Base-by-base conservation (phyloP, 202 grass and related monocot species). In the Hordeum pubiflorum region DNA sequence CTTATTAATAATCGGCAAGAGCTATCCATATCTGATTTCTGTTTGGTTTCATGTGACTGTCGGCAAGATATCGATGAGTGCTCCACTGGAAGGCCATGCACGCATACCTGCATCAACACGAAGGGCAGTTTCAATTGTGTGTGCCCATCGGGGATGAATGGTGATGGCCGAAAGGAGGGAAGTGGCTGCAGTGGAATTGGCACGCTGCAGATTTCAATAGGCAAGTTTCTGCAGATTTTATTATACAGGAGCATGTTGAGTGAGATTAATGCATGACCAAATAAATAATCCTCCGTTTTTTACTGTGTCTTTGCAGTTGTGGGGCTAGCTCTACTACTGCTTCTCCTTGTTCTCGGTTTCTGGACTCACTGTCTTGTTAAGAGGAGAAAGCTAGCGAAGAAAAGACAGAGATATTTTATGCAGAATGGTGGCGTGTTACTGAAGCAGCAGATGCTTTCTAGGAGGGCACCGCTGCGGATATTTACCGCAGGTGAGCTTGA, bases 361-460 rank as follows among this genome's bases (percentile, higher is more conserved):
- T 87, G 76, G 72, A 80, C 63, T 4, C 59, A 79, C 20, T 93
- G 90, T 84, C 76, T 80, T 75, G 12, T 87, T 48, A 85, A 79
- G 67, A 89, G 81, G 65, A 77, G 76, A 58, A 82, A 79, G 38
- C 5, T 72, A 26, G 63, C 22, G 0, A 89, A 78, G 61, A 64
- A 48, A 13, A 86, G 61, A 64, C 81, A 82, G 1, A 79, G 74
- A 43, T 79, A 82, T 68, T 93, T 89, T 50, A 79, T 82, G 87
- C 76, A 85, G 11, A 92, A 93, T 41, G 90, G 90, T 41, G 90
- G 90, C 10, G 15, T 83, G 27, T 36, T 93, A 24, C 9, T 89
- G 78, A 87, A 82, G 73, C 83, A 86, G 73, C 63, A 82, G 5
- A 79, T 85, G 76, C 84, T 74, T 69, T 84, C 87, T 52, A 58